Evolutionary conservation across 768 basidiomycete species (phyloP), one percentile per base, ranked within the genome.

Genomic region (Boletus reticulatus): DNA sequence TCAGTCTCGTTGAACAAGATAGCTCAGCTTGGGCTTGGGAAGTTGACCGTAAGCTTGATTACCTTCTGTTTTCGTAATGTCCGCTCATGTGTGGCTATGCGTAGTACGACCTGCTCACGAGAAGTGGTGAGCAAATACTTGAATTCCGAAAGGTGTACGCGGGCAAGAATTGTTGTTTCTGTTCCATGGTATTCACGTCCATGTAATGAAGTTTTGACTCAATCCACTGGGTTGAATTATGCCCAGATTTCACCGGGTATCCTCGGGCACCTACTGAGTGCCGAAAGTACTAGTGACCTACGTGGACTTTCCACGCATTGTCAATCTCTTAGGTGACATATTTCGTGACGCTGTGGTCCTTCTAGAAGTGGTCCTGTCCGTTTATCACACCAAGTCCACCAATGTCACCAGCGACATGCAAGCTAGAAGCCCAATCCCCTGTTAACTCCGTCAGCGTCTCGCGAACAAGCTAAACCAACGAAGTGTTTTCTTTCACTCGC

Each of bases 11-110:
- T 8, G 79, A 83, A 48, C 89, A 90, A 71, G 85, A 88, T 50
- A 78, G 81, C 29, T 86, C 86, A 39, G 80, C 85, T 7, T 88
- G 81, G 85, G 85, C 87, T 10, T 92, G 88, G 87, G 89, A 91
- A 65, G 76, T 92, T 29, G 89, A 91, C 59, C 74, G 88, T 89
- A 64, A 75, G 87, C 73, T 4, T 48, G 19, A 22, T 43, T 6
- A 17, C 16, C 9, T 43, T 32, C 4, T 36, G 2, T 43, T 37
- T 13, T 19, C 8, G 2, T 24, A 32, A 47, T 37, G 27, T 13
- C 6, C 32, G 13, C 34, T 51, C 1, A 48, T 48, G 6, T 24
- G n/a, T 29, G 27, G 27, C 22, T 20, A 22, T 9, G 50, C 3
- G 1, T 44, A 79, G 78, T 80, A 14, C 80, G 79, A 43, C 78